These are phyloP conservation scores for Pseudofabraea citricarpa DNA, from an alignment of 2,329 filamentous ascomycete genomes.

Conservation along the genomic window DNA sequence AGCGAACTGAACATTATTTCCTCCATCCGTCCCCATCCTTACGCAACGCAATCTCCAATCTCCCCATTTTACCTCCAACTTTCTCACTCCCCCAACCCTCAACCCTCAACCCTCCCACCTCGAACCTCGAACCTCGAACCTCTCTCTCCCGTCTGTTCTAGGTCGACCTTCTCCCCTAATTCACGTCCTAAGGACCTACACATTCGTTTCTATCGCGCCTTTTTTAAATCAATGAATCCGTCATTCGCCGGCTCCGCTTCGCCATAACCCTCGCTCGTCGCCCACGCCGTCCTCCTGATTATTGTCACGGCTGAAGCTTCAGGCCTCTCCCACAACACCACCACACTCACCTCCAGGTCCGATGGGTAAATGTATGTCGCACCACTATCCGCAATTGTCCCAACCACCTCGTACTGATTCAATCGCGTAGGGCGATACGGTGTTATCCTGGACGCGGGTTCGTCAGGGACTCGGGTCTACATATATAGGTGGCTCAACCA, in stretches of 20 bases:
- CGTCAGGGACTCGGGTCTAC: conserved; percentile 91
- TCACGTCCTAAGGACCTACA: conserved; percentile 1
- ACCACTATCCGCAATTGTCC: not conserved
- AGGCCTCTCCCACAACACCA: conserved; percentile 3
- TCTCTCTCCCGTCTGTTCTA: not conserved
- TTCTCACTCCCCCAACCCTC: no score
- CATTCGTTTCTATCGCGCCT: conserved; percentile 15
- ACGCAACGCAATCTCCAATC: not conserved
- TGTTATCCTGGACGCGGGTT: conserved; percentile 95
- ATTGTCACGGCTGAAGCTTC: conserved; percentile 2
- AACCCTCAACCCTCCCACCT: not conserved
- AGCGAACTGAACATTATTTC: no score
- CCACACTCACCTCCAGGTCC: conserved; percentile 7
- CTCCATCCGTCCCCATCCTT: not conserved
- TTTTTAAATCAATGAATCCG: conserved; percentile 16
- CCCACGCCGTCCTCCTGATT: conserved; percentile 25
- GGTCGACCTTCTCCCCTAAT: not conserved
- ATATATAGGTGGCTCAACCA: conserved; percentile 91
- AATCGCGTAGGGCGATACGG: conserved; percentile 59
- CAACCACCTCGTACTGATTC: not conserved
- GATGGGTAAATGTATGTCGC: conserved; percentile 28
- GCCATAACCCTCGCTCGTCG: conserved; percentile 15
- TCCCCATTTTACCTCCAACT: no score
- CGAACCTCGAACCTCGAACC: not conserved
- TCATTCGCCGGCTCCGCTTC: conserved; percentile 8